Evolutionary conservation across 2,329 filamentous ascomycete species (phyloP).

Genomic region (Delphinella strobiligena): DNA sequence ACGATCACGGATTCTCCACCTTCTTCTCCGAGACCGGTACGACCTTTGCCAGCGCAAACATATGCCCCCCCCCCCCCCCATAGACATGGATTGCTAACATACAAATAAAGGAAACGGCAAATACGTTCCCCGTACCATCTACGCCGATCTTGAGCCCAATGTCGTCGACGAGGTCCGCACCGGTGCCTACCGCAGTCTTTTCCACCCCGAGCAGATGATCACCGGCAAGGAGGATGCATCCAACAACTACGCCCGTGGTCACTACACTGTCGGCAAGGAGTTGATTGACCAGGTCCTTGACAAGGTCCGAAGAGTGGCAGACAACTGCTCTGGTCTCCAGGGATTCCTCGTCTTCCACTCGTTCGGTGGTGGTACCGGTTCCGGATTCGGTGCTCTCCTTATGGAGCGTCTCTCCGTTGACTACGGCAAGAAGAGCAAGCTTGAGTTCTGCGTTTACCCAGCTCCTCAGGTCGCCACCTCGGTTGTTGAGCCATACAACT

Average conservation of each 20-base stretch:
- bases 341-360: constrained; percentile 99
- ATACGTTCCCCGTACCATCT: constrained; percentile 97
- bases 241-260: constrained; percentile 99
- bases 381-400: constrained; percentile 92
- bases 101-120: constrained; percentile 71
- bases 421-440: constrained; percentile 99
- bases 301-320: constrained; percentile 93
- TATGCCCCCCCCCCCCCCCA: constrained; percentile 29
- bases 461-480: constrained; percentile 94
- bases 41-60: constrained; percentile 86
- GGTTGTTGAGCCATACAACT: constrained; percentile 99
- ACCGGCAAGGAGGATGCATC: constrained; percentile 99
- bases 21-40: constrained; percentile 99
- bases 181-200: constrained; percentile 87
- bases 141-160: constrained; percentile 99
- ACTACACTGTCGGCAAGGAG: constrained; percentile 99
- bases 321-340: constrained; percentile 96
- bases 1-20: constrained; percentile 97
- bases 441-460: constrained; percentile 99
- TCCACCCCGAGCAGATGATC: constrained; percentile 99
- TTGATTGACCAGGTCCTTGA: constrained; percentile 96
- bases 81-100: constrained; percentile 10
- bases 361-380: constrained; percentile 97
- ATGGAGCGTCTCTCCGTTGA: constrained; percentile 99
- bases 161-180: constrained; percentile 99